These are phyloP conservation scores for Nitzschia sp. DNA, from an alignment of 108 stramenopile species.

Conservation along the genomic window DNA sequence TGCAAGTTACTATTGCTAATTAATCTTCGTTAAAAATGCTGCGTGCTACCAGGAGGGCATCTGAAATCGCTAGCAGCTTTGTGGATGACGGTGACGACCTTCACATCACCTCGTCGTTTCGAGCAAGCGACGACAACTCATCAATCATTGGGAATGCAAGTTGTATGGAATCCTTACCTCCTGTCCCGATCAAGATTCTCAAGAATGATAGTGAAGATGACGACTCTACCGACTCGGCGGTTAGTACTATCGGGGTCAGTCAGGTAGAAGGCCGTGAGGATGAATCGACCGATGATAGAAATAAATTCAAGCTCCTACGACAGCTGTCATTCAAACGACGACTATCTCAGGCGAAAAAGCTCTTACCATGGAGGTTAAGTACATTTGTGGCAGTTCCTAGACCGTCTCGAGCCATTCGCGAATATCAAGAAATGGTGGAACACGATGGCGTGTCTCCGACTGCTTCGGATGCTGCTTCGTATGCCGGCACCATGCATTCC, in stretches of 20 bases:
- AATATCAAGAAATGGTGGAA: conserved; percentile 33
- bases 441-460: neutral
- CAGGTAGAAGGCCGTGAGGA: neutral
- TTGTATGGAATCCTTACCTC: neutral
- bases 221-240: neutral
- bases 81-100: conserved; percentile 34
- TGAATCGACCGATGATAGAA: neutral
- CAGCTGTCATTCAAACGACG: neutral
- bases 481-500: neutral
- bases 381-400: conserved; percentile 3
- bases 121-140: conserved; percentile 22
- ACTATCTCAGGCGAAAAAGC: conserved; percentile 1
- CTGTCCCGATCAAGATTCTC: neutral
- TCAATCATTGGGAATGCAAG: conserved; percentile 27
- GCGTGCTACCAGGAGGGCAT: conserved; percentile 1
- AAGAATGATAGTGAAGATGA: neutral
- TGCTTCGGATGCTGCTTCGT: neutral
- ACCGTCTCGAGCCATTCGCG: neutral
- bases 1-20: neutral
- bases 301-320: neutral
- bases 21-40: neutral
- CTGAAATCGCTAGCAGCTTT: conserved; percentile 5
- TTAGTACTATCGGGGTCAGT: neutral
- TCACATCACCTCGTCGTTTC: conserved; percentile 24
- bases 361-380: conserved; percentile 10